Conservation (phyloP, 345 rosid species). For the Eucalyptus coolabah region DNA sequence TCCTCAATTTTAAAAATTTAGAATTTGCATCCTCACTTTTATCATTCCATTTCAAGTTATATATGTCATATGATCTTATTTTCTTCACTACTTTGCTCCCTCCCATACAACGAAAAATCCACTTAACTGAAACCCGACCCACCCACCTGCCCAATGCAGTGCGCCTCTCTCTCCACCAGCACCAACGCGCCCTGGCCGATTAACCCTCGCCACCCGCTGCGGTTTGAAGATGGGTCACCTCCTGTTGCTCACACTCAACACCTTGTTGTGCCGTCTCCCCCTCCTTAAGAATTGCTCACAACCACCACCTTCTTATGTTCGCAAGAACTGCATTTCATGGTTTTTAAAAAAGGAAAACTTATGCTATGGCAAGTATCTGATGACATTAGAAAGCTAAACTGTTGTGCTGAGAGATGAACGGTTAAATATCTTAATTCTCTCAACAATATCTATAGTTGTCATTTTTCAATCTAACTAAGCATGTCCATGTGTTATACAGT, state of each 20-base stretch:
- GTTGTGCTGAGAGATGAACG: not conserved
- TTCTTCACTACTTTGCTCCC: not conserved
- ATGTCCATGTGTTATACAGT: rapidly evolving
- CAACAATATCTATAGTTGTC: not conserved
- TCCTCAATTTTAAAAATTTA: not conserved
- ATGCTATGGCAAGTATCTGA: not conserved
- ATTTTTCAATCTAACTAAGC: not conserved
- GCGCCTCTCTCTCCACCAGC: not conserved
- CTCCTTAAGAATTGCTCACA: not conserved
- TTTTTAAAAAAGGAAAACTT: not conserved
- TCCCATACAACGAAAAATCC: not conserved
- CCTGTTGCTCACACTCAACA: not conserved
- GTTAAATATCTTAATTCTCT: not conserved
- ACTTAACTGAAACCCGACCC: not conserved
- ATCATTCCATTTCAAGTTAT: not conserved
- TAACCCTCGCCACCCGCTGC: not conserved
- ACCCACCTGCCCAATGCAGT: not conserved
- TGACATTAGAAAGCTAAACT: not conserved
- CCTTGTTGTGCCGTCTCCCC: not conserved
- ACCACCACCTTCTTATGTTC: not conserved
- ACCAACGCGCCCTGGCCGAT: not conserved
- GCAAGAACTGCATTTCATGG: not conserved
- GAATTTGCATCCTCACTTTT: not conserved
- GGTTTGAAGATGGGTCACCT: not conserved
- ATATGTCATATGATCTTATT: not conserved